Evolutionary conservation across 2,329 filamentous ascomycete species (phyloP).

Genomic region (Paecilomyces fulvus): DNA sequence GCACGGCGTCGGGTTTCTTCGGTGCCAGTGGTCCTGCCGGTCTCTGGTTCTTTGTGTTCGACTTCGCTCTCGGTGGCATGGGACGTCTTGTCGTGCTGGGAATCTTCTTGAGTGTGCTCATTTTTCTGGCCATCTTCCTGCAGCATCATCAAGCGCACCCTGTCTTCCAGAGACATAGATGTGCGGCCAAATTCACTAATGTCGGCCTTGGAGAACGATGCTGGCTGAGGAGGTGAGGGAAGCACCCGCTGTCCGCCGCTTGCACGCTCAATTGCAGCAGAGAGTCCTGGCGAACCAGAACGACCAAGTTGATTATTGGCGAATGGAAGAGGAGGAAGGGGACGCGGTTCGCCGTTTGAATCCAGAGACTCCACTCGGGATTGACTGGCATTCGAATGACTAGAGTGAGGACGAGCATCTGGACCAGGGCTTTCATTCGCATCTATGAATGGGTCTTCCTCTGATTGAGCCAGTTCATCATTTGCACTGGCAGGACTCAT

Average conservation of each 20-base stretch:
- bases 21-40: conserved; percentile 43
- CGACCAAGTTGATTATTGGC: conserved; percentile 35
- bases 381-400: conserved; percentile 28
- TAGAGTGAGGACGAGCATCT: conserved; percentile 43
- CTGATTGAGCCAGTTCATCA: conserved; percentile 43
- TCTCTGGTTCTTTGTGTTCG: conserved; percentile 19
- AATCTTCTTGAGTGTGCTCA: not conserved
- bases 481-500: conserved; percentile 60
- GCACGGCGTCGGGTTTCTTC: conserved; percentile 23
- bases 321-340: conserved; percentile 75
- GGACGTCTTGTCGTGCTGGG: not conserved
- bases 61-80: not conserved
- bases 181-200: conserved; percentile 65
- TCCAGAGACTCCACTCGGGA: conserved; percentile 63
- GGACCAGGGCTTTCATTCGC: conserved; percentile 59
- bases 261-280: conserved; percentile 64
- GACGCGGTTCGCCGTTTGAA: conserved; percentile 73
- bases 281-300: conserved; percentile 53
- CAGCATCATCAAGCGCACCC: conserved; percentile 80
- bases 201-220: conserved; percentile 64
- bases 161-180: conserved; percentile 77
- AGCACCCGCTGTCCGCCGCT: conserved; percentile 59
- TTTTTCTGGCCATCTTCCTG: conserved; percentile 2
- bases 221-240: conserved; percentile 62
- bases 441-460: conserved; percentile 60